A percentile compares a stretch with the other conserved stretches of the same genome.
These are phyloP conservation scores for Trametes cinnabarina DNA, from an alignment of 768 basidiomycete genomes.

Conservation along the genomic window DNA sequence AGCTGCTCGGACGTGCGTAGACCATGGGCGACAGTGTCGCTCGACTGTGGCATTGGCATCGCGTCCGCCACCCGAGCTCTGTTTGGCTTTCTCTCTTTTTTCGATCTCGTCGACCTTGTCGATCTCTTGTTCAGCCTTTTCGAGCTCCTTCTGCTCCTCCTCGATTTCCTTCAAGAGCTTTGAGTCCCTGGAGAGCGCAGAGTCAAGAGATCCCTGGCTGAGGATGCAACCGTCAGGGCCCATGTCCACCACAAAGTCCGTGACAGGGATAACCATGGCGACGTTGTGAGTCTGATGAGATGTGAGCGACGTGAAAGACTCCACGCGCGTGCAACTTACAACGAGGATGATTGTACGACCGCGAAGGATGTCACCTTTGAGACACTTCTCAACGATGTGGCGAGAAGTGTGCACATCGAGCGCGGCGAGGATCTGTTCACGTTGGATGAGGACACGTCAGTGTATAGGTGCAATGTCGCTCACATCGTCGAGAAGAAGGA, in stretches of 20 bases:
- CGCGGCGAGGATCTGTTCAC: constrained; percentile 41
- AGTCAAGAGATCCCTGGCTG: constrained; percentile 45
- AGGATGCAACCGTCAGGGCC: constrained; percentile 48
- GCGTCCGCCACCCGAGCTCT: too few relatives aligned
- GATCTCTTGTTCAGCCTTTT: constrained; percentile 24
- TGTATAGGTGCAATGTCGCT: background rate
- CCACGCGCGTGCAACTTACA: constrained; percentile 27
- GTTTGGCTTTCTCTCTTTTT: too few relatives aligned
- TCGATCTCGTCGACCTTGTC: too few relatives aligned
- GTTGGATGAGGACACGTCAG: constrained; percentile 39
- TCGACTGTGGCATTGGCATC: too few relatives aligned
- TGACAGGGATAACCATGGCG: constrained; percentile 48
- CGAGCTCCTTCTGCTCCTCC: constrained; percentile 21
- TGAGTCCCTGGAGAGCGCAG: constrained; percentile 40
- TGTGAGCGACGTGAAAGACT: too few relatives aligned
- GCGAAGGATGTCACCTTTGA: constrained; percentile 41
- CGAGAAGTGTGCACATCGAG: constrained; percentile 51
- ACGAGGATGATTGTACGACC: constrained; percentile 48
- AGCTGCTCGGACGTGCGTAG: too few relatives aligned
- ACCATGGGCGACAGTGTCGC: too few relatives aligned
- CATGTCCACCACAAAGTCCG: constrained; percentile 53
- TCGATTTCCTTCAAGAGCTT: constrained; percentile 29
- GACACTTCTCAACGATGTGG: constrained; percentile 42
- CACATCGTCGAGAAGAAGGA: constrained; percentile 42
- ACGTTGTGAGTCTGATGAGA: constrained; percentile 44